phyloP scores from a whole-genome alignment of 2,329 filamentous ascomycete genomes.

The Talaromyces sp. region DNA sequence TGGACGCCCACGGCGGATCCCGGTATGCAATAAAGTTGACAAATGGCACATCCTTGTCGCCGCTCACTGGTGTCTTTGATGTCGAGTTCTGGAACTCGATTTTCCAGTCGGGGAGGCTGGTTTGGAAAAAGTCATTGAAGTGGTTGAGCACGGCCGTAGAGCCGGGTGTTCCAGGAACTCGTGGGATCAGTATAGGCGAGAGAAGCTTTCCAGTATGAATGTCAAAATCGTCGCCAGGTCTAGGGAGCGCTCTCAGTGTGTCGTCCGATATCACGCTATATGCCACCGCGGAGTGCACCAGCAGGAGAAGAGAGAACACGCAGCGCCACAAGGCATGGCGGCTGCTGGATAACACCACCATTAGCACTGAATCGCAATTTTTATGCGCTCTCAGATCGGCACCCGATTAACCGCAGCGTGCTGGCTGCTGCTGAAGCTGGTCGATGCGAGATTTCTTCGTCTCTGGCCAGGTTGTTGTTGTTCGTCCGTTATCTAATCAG shows the following conservation, averaged over 20 bases:
- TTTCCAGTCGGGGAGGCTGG: conserved; percentile 71
- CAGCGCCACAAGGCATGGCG: conserved; percentile 5
- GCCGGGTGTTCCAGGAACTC: conserved; percentile 81
- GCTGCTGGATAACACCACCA: not conserved
- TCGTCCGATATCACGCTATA: conserved; percentile 68
- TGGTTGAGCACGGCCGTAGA: conserved; percentile 70
- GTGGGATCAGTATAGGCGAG: conserved; percentile 78
- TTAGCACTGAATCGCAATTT: not conserved
- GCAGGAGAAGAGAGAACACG: not conserved
- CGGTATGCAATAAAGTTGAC: conserved; percentile 79
- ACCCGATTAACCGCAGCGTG: not conserved
- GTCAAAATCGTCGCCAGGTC: conserved; percentile 71
- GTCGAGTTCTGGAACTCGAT: conserved; percentile 88
- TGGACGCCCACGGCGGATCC: conserved; percentile 75
- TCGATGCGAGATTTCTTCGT: not conserved
- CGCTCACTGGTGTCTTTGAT: conserved; percentile 71
- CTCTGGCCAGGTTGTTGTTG: not conserved
- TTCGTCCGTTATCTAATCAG: not conserved
- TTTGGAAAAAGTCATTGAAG: conserved; percentile 76
- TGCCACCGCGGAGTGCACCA: conserved; percentile 26
- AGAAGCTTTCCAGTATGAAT: conserved; percentile 71
- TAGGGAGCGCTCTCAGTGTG: conserved; percentile 66
- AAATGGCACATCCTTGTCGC: conserved; percentile 70
- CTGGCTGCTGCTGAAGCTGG: not conserved
- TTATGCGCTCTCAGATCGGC: not conserved